phyloP scores from a whole-genome alignment of 2,329 filamentous ascomycete genomes.

The Cytospora piceicola region DNA sequence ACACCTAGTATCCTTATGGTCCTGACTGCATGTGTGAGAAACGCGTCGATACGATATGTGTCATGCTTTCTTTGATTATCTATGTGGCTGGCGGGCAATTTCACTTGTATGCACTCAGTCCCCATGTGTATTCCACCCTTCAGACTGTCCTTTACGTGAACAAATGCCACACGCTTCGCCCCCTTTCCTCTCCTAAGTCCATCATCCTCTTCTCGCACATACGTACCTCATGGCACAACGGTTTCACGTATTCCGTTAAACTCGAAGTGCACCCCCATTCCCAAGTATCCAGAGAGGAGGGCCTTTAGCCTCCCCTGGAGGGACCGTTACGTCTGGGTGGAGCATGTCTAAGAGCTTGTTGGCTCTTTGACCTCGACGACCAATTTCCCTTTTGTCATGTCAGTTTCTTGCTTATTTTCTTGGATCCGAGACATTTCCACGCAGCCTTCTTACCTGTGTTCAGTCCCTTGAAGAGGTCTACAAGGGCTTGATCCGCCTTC shows the following conservation, averaged over 20 bases:
- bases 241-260: not conserved
- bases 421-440: not conserved
- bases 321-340: not conserved
- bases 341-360: not conserved
- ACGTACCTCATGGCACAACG: not conserved
- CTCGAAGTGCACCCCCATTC: not conserved
- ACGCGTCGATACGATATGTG: too few species aligned
- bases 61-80: too few species aligned
- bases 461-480: slow-evolving; percentile 67
- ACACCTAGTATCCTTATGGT: too few species aligned
- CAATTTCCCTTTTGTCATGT: slow-evolving; percentile 48
- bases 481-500: slow-evolving; percentile 64
- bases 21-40: too few species aligned
- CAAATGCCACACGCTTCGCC: not conserved
- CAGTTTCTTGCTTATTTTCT: not conserved
- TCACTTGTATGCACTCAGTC: too few species aligned
- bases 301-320: not conserved
- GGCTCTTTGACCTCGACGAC: slow-evolving; percentile 56
- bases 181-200: not conserved
- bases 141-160: too few species aligned
- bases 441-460: slow-evolving; percentile 62
- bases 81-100: too few species aligned
- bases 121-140: too few species aligned
- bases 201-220: not conserved
- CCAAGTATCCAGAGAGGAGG: too few species aligned